Conservation (phyloP, 2,329 filamentous ascomycete genomes). For the Colletotrichum sp. region DNA sequence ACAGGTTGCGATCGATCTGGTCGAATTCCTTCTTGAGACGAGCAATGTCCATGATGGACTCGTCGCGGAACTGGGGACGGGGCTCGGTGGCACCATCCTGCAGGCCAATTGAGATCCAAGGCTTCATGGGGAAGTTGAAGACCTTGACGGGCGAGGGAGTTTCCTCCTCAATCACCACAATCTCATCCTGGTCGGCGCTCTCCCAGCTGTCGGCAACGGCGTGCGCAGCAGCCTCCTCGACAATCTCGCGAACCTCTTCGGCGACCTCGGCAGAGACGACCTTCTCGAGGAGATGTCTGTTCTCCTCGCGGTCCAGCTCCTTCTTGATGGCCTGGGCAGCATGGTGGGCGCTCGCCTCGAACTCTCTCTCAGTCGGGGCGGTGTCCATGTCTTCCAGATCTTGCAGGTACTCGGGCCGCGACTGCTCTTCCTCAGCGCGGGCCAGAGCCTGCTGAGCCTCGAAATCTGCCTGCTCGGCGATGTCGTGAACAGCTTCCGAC, state of each 20-base stretch:
- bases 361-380: conserved; percentile 58
- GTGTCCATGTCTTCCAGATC: conserved; percentile 55
- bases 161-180: conserved; percentile 70
- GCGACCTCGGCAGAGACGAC: conserved; percentile 55
- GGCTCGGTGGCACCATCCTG: conserved; percentile 59
- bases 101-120: conserved; percentile 90
- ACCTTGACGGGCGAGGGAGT: conserved; percentile 74
- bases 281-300: conserved; percentile 58
- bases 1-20: conserved; percentile 92
- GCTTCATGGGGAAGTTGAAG: conserved; percentile 95
- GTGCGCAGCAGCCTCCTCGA: conserved; percentile 62
- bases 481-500: conserved; percentile 69
- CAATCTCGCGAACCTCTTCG: conserved; percentile 51
- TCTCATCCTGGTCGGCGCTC: conserved; percentile 77
- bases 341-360: conserved; percentile 52
- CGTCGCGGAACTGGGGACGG: conserved; percentile 72
- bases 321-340: conserved; percentile 56
- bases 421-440: conserved; percentile 65
- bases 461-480: conserved; percentile 59
- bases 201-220: conserved; percentile 88
- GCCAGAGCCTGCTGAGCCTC: conserved; percentile 71
- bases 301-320: conserved; percentile 60
- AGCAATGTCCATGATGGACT: conserved; percentile 89
- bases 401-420: conserved; percentile 57
- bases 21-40: conserved; percentile 97